A percentile compares a stretch with the other conserved stretches of the same genome.
Evolutionary conservation across 768 basidiomycete genomes (phyloP).

Genomic region (Termitomyces sp.): DNA sequence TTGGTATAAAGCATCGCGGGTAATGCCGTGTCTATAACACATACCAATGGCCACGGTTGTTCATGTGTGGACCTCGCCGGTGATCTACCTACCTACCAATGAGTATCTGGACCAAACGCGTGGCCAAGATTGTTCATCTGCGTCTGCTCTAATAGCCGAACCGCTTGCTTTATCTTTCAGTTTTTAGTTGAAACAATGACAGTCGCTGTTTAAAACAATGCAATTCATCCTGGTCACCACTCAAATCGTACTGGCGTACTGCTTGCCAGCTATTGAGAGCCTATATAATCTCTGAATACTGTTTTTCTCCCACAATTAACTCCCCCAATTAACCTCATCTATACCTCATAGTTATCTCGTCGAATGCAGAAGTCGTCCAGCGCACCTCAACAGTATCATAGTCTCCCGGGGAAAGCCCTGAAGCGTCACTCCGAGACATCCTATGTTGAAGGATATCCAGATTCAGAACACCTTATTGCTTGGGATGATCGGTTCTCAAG

Average conservation of each 20-base stretch:
- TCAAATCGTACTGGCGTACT: background rate
- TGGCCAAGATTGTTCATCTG: background rate
- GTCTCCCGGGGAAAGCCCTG: background rate
- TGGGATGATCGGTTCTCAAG: conserved; percentile 1
- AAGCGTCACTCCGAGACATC: background rate
- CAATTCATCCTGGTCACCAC: background rate
- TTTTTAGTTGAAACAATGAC: background rate
- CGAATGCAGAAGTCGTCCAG: background rate
- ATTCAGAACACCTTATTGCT: conserved; percentile 5
- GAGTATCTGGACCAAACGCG: background rate
- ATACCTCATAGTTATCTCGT: background rate
- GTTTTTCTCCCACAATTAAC: background rate
- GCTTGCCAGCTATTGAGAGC: background rate
- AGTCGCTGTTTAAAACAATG: background rate
- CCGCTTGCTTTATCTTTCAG: background rate
- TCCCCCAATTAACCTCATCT: background rate
- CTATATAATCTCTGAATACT: background rate
- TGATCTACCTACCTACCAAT: too few species aligned
- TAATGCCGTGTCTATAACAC: background rate
- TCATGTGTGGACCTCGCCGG: too few species aligned
- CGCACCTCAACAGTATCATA: background rate
- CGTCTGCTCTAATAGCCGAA: background rate
- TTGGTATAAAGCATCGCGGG: background rate
- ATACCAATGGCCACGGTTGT: too few species aligned
- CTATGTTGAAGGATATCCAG: background rate